Evolutionary conservation across 352 stramenopile species (phyloP), one percentile per base, ranked within the genome.

Genomic region (Phytophthora fragariae): DNA sequence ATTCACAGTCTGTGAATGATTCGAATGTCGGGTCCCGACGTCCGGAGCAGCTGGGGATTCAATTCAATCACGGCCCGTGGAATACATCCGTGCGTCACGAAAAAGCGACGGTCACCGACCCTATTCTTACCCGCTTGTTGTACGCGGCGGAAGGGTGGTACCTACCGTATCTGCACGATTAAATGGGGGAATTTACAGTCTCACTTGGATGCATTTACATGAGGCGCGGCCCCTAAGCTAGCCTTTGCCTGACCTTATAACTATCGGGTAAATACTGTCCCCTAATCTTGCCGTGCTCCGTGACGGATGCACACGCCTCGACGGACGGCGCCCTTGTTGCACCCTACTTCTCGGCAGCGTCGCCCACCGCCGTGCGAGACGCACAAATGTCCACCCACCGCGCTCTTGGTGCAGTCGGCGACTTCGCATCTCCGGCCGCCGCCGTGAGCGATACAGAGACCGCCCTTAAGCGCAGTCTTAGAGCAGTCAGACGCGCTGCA

Each of bases 271-370:
- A 14, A 17, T 49, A 56, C 61, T 67, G 35, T 31, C 52, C n/a
- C 19, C 63, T 64, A 80, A 41, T 80, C 69, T 44, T 79, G 67
- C 49, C 75, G 71, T 64, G 75, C 75, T 50, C 75, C 86, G 65
- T 93, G 86, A 41, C 85, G 85, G 61, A 95, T 93, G 79, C 88
- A 95, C 21, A 91, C 77, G 4, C 88, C 88, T 29, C 89, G 83
- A 24, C 84, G 86, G 4, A 94, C 85, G 1, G 86, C 86, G 15
- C 86, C 83, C 58, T 93, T 95, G 70, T 84, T 79, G 76, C 88
- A 95, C 33, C 73, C 81, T 14, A 64, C 65, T 57, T 84, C 83
- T 19, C 81, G 73, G 57, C 88, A 95, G 27, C 85, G 83, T 14
- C 83, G 79, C 12, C 85, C 85, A 24, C 85, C 85, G 31, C 85